Evolutionary conservation across 1,139 yeast genomes (phyloP).

Genomic region (Yamadazyma blattariae): DNA sequence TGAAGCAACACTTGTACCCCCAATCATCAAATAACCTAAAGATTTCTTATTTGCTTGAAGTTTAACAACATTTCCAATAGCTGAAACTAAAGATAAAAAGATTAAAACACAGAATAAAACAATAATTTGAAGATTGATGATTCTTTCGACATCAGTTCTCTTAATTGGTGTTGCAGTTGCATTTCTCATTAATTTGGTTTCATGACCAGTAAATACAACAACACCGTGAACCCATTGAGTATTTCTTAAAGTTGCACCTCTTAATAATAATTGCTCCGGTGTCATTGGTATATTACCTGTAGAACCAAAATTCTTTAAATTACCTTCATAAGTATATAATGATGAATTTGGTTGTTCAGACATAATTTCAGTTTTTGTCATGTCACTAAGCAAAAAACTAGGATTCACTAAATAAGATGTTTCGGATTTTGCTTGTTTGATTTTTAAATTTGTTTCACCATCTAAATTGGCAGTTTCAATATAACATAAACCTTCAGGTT

Average conservation of each 20-base stretch:
- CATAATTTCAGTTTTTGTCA: conserved; percentile 41
- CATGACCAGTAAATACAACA: conserved; percentile 95
- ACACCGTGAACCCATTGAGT: conserved; percentile 95
- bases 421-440: conserved; percentile 82
- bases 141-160: conserved; percentile 94
- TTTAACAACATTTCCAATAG: conserved; percentile 84
- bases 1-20: conserved; percentile 64
- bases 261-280: conserved; percentile 85
- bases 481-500: conserved; percentile 96
- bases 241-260: conserved; percentile 95
- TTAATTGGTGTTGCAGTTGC: conserved; percentile 99
- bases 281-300: conserved; percentile 61
- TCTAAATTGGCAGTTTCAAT: conserved; percentile 97
- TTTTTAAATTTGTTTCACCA: conserved; percentile 95
- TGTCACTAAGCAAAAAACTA: conserved; percentile 46
- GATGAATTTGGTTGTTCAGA: conserved; percentile 96
- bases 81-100: conserved; percentile 71
- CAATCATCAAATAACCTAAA: conserved; percentile 64
- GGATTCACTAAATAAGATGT: conserved; percentile 76
- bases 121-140: conserved; percentile 87
- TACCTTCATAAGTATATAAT: conserved; percentile 90
- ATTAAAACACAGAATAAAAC: conserved; percentile 82
- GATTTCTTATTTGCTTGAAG: conserved; percentile 51
- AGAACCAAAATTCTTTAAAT: conserved; percentile 57
- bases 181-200: conserved; percentile 95